Base-by-base conservation (phyloP, 331 rosid species). In the Erythrophleum ivorense region DNA sequence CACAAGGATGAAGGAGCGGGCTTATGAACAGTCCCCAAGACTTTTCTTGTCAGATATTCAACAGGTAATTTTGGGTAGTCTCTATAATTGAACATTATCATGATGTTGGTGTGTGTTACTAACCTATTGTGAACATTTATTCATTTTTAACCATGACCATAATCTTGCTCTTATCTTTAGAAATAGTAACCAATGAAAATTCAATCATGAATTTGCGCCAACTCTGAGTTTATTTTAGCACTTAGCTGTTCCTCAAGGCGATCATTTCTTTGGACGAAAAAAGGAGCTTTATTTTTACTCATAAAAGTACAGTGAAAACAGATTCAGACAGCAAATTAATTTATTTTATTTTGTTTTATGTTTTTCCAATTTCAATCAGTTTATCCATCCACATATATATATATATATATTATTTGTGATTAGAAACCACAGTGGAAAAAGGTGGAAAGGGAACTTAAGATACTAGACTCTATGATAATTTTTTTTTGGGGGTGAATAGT, bases 21-120 rank as follows among this genome's bases (percentile, higher is more conserved):
- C 77, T 78, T 95, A 95, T 82, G 95, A 93, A 85, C 81, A 79
- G 54, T 82, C 94, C 4, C 95, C 97, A 5, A 36, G 46, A 71
- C 97, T 91, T 83, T 93, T 95, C 94, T 87, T 88, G 77, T 80
- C 88, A 60, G 98, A 95, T 85, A 72, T 93, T 85, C 92, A 91
- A 84, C 91, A 88, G 98, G 98, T 88, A 81, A 52, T 70, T 63
- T 68, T 69, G 49, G 58, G 7, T 49, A 38, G 43, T n/a, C 63
- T 82, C 64, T 19, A 16, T 57, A 5, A 57, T 54, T 31, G 33
- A 36, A 14, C 66, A 49, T 58, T 53, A 50, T 50, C 55, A 50
- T 53, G 59, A 24, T 24, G 29, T 24, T 24, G 29, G 29, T 24
- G 29, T 24, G 29, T 53, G 59, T 14, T 16, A 16, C 16, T 53